phyloP scores from a whole-genome alignment of 2,329 filamentous ascomycete genomes.

The Sclerotinia borealis region DNA sequence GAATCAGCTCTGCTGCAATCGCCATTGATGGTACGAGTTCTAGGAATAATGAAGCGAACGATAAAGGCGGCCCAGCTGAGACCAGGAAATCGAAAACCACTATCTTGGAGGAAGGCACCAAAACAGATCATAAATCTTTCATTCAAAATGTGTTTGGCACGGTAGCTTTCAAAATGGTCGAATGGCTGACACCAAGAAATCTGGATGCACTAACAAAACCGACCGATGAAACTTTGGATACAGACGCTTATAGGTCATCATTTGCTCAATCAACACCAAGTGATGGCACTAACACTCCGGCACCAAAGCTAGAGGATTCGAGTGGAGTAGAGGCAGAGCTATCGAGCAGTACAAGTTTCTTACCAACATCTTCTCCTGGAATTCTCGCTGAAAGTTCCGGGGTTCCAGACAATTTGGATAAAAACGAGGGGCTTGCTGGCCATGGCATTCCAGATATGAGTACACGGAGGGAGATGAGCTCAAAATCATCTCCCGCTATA shows the following conservation, averaged over 20 bases:
- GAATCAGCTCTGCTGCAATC: not conserved
- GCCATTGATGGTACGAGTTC: not conserved
- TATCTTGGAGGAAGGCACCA: slow-evolving; percentile 26
- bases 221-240: not conserved
- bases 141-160: slow-evolving; percentile 61
- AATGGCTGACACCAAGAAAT: slow-evolving; percentile 58
- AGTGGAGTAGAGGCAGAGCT: not conserved
- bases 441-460: not conserved
- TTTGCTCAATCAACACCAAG: not conserved
- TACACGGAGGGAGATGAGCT: not conserved
- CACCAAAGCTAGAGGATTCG: not conserved
- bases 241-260: not conserved
- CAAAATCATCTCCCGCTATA: not conserved
- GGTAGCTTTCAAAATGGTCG: slow-evolving; percentile 62
- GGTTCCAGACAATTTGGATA: not conserved
- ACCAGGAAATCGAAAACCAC: not conserved
- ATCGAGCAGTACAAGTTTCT: not conserved
- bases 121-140: slow-evolving; percentile 55
- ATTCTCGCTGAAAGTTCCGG: not conserved
- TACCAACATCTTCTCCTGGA: not conserved
- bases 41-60: not conserved
- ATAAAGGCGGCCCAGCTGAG: not conserved
- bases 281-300: not conserved
- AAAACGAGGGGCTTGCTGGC: not conserved
- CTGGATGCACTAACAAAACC: slow-evolving; percentile 21